Percentiles rank a stretch among this genome's conserved stretches.
phyloP scores from a whole-genome alignment of 208 protist genomes.

The Porcisia deanei region DNA sequence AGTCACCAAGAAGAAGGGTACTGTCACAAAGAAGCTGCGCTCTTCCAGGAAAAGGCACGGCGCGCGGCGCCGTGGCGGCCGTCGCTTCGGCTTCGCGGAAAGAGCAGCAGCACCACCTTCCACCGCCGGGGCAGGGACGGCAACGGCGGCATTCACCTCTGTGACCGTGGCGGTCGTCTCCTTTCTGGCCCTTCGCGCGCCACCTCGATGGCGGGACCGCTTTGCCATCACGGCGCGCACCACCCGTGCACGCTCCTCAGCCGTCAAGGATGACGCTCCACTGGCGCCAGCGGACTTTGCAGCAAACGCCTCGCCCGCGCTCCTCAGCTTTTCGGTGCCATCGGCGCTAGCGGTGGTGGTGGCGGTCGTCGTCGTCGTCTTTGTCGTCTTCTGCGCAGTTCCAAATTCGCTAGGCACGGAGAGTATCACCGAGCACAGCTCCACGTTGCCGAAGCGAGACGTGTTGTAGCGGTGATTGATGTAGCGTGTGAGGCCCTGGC shows the following conservation, averaged over 20 bases:
- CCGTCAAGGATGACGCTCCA: not conserved
- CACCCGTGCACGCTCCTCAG: not conserved
- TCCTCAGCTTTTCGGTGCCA: not conserved
- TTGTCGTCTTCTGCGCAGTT: not conserved
- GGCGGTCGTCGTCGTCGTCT: not conserved
- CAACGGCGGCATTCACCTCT: not conserved
- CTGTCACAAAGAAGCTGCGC: conserved; percentile 64
- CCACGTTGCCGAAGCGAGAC: conserved; percentile 81
- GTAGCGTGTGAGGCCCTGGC: conserved; percentile 79
- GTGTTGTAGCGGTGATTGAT: conserved; percentile 91
- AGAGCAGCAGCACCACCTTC: not conserved
- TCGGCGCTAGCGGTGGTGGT: not conserved
- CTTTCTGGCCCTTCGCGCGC: not conserved
- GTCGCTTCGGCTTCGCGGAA: conserved; percentile 13
- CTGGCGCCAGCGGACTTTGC: not conserved
- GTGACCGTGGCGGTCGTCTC: not conserved
- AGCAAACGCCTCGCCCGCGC: not conserved
- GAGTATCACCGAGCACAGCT: conserved; percentile 84
- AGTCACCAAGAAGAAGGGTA: conserved; percentile 84
- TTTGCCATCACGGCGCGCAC: not conserved
- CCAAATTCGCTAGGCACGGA: conserved; percentile 65
- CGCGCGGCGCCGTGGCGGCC: conserved; percentile 15
- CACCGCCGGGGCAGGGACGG: not conserved
- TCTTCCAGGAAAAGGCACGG: conserved; percentile 56
- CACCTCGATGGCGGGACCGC: not conserved